Evolutionary conservation across 805 yeast species (phyloP).

Genomic region (Aciculoconidium aculeatum): DNA sequence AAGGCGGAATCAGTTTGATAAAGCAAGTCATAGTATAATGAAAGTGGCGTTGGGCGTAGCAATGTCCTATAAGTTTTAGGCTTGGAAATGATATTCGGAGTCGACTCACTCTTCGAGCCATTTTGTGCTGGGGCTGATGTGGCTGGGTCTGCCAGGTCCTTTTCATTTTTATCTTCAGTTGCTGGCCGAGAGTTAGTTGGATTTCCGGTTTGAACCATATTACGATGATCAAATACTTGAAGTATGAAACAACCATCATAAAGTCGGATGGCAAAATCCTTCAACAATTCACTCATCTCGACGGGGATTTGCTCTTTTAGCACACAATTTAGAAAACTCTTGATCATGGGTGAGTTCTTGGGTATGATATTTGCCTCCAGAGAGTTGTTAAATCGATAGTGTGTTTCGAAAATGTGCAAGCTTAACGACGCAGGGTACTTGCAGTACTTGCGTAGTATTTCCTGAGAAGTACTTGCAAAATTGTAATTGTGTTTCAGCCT

Average conservation of each 20-base stretch:
- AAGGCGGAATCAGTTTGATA: conserved; percentile 75
- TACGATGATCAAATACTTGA: conserved; percentile 82
- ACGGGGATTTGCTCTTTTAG: conserved; percentile 82
- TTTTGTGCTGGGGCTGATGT: neutral
- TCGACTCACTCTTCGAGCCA: neutral
- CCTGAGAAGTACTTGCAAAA: conserved; percentile 67
- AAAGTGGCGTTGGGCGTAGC: conserved; percentile 71
- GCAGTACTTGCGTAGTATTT: conserved; percentile 70
- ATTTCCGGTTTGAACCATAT: conserved; percentile 22
- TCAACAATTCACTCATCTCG: conserved; percentile 80
- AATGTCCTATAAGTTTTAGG: conserved; percentile 77
- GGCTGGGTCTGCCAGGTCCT: neutral
- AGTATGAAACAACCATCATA: conserved; percentile 88
- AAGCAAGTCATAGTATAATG: conserved; percentile 79
- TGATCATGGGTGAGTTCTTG: conserved; percentile 68
- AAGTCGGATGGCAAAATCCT: conserved; percentile 76
- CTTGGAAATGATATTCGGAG: conserved; percentile 22
- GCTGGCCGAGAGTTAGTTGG: conserved; percentile 1
- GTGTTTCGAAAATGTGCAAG: conserved; percentile 87
- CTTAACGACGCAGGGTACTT: conserved; percentile 75
- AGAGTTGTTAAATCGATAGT: conserved; percentile 84
- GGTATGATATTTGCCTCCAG: conserved; percentile 76
- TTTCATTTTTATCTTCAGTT: neutral
- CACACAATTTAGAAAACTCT: conserved; percentile 73
- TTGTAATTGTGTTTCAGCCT: conserved; percentile 29